Conservation (phyloP, 2,329 filamentous ascomycete genomes). For the Fusarium graminum region DNA sequence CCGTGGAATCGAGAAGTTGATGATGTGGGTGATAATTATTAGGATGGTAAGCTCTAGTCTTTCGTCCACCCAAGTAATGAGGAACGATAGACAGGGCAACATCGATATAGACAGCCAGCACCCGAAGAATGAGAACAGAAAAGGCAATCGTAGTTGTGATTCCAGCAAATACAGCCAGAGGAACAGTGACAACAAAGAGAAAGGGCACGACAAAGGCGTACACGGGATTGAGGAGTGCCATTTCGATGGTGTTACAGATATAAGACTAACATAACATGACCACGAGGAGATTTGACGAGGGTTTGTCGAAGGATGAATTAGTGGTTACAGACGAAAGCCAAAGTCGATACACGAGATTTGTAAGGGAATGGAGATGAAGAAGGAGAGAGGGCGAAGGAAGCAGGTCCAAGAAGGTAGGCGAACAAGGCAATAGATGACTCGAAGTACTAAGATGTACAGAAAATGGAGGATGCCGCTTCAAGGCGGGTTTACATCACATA, state of each 20-base stretch:
- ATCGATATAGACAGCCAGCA: constrained; percentile 73
- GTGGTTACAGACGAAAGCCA: not conserved
- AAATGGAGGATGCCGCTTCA: constrained; percentile 20
- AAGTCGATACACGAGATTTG: constrained; percentile 3
- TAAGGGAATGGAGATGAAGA: constrained; percentile 1
- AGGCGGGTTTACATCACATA: constrained; percentile 20
- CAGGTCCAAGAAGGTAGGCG: constrained; percentile 10
- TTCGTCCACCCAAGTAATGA: constrained; percentile 63
- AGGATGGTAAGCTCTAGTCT: constrained; percentile 49
- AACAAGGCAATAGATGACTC: constrained; percentile 16
- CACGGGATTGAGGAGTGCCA: constrained; percentile 67
- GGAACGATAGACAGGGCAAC: constrained; percentile 69
- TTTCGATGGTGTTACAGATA: constrained; percentile 48
- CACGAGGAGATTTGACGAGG: constrained; percentile 15
- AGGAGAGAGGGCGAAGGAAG: constrained; percentile 8
- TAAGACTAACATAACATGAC: constrained; percentile 43
- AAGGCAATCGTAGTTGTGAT: constrained; percentile 74
- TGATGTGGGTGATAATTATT: constrained; percentile 34
- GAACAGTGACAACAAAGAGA: constrained; percentile 71
- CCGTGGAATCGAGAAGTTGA: constrained; percentile 25
- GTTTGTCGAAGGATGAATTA: constrained; percentile 18
- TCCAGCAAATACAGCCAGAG: constrained; percentile 72
- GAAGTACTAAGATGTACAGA: constrained; percentile 22
- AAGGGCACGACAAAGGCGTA: constrained; percentile 72
- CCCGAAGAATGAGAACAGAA: constrained; percentile 70